Conservation (phyloP, 495 filamentous ascomycete genomes). For the Geoglossum glabrum region DNA sequence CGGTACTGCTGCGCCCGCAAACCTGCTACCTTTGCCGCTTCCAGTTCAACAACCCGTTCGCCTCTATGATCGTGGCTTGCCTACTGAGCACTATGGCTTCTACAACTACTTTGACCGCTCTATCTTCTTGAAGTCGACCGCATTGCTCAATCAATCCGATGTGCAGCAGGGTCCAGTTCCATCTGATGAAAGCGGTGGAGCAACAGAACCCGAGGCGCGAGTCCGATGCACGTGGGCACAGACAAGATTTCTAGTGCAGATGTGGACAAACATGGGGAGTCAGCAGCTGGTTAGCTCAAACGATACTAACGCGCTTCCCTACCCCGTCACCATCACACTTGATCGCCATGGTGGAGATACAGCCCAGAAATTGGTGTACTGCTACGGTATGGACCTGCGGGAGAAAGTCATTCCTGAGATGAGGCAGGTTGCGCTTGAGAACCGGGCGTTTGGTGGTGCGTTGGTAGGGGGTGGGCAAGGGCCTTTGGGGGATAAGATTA, state of each 20-base stretch:
- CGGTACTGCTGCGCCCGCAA: slow-evolving; percentile 49
- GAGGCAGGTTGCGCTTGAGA: slow-evolving; percentile 34
- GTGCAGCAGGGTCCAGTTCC: slow-evolving; percentile 17
- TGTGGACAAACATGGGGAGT: slow-evolving; percentile 53
- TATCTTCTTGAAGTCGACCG: slow-evolving; percentile 49
- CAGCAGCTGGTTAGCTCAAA: slow-evolving; percentile 21
- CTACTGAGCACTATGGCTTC: slow-evolving; percentile 80
- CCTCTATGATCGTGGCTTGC: slow-evolving; percentile 61
- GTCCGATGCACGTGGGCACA: slow-evolving; percentile 61
- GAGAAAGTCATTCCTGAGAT: slow-evolving; percentile 29
- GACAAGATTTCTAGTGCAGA: slow-evolving; percentile 73
- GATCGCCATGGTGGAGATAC: slow-evolving; percentile 60
- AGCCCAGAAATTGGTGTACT: slow-evolving; percentile 46
- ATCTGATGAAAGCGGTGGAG: slow-evolving; percentile 45
- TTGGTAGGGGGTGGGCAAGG: slow-evolving; percentile 37
- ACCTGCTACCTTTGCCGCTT: slow-evolving; percentile 35
- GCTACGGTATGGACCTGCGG: slow-evolving; percentile 38
- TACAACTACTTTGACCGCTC: slow-evolving; percentile 82
- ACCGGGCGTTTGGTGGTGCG: slow-evolving; percentile 36
- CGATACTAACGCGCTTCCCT: slow-evolving; percentile 40
- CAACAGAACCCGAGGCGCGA: slow-evolving; percentile 34
- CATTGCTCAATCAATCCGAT: slow-evolving; percentile 18
- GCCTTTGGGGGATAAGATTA: slow-evolving; percentile 22
- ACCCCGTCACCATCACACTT: slow-evolving; percentile 59
- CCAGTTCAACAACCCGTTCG: slow-evolving; percentile 59